Evolutionary conservation across 345 rosid genomes (phyloP), one percentile per base, ranked within the genome.

Genomic region (Raphanus raphanistrum): DNA sequence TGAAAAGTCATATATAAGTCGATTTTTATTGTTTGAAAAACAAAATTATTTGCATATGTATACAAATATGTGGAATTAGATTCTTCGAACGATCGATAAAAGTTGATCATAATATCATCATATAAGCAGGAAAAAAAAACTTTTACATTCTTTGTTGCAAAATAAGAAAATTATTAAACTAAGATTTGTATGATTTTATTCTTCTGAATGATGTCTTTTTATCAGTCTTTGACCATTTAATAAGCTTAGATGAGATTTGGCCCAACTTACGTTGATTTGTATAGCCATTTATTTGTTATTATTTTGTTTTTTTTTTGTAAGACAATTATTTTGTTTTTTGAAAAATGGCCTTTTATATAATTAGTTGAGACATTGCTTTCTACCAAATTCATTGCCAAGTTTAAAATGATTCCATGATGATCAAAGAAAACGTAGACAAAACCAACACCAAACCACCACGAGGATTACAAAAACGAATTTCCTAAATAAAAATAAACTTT

Each of bases 331-430:
- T n/a, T n/a, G n/a, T n/a, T n/a, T n/a, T 21, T 21, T 21, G 21
- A 21, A 21, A 21, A 21, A 21, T 21, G 21, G 21, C 21, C 1
- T 21, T 21, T 21, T 52, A 28, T 66, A 78, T 29, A 15, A 57
- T 66, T 72, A 61, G 81, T 25, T 78, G 63, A 72, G 63, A 66
- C 81, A 78, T 72, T 66, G 73, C 77, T 78, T 66, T 78, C 77
- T 6, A 72, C 64, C 72, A 66, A 60, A 72, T 78, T 54, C 50
- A 64, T 72, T n/a, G 58, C 36, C 57, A 57, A 72, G 54, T 35
- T 36, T 45, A 11, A 45, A 75, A 68, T 11, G 74, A 54, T 36
- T 36, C 5, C 27, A 50, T 17, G 12, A 54, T 54, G 45, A 70
- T 69, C 41, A 27, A 69, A 70, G 17, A 33, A 71, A n/a, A 57